phyloP scores from a whole-genome alignment of 1,284 basidiomycete genomes.

The Waitea zeae region DNA sequence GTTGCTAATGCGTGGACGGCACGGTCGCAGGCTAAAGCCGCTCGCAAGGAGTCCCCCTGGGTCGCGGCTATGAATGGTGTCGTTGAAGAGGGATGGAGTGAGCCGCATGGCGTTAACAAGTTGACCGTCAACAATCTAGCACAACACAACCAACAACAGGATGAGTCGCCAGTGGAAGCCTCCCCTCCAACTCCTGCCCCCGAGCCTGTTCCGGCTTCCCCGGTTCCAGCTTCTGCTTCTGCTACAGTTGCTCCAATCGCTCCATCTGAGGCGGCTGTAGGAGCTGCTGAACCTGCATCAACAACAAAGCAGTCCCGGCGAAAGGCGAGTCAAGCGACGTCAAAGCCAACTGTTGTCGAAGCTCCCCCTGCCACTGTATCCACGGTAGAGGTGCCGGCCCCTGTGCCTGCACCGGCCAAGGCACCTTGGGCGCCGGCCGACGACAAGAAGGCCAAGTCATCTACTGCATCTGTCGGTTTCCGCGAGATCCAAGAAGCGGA shows the following conservation, averaged over 20 bases:
- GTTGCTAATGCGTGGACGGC: no score
- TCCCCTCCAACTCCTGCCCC: no score
- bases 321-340: slow-evolving; percentile 13
- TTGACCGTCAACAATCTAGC: slow-evolving; percentile 37
- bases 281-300: slow-evolving; percentile 6
- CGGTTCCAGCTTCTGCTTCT: no score
- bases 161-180: no score
- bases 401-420: slow-evolving; percentile 19
- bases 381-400: slow-evolving; percentile 8
- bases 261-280: slow-evolving; percentile 8
- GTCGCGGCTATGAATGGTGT: slow-evolving; percentile 23
- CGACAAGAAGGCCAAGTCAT: slow-evolving; percentile 30
- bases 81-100: slow-evolving; percentile 28
- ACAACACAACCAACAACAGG: slow-evolving; percentile 36
- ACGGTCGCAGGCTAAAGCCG: no score
- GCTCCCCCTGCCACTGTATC: slow-evolving; percentile 7
- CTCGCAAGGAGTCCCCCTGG: slow-evolving; percentile 31
- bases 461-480: slow-evolving; percentile 43
- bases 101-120: slow-evolving; percentile 21
- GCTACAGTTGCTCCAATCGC: no score
- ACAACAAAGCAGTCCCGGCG: slow-evolving; percentile 12
- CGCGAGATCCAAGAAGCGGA: slow-evolving; percentile 96
- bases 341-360: no score
- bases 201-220: no score
- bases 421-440: slow-evolving; percentile 48